Evolutionary conservation across 768 basidiomycete genomes (phyloP), one percentile per base, ranked within the genome.

Genomic region (Termitomyces sp.): DNA sequence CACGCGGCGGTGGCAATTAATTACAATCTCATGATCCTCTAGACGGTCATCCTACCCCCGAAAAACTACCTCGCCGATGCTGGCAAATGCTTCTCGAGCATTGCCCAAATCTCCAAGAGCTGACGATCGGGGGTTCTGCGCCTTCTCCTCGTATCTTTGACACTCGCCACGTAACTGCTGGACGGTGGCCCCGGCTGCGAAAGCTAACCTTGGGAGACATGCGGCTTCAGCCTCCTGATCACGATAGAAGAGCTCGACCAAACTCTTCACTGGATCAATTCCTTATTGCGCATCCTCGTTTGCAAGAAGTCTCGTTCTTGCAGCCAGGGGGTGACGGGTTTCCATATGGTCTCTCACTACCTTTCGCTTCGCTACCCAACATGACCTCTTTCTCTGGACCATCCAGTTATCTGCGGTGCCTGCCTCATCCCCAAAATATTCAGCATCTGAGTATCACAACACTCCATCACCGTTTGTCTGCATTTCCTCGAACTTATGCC

Each of bases 41-140:
- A 75, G 73, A 70, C 53, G 69, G 70, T 21, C 72, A 61, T 17
- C 72, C 74, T 31, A 67, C 61, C 41, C 59, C 65, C 27, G 73
- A 75, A 64, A 75, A 69, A 61, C 68, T 76, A 32, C 75, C 75
- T 8, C 62, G 69, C 42, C 62, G 69, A 50, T 67, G 71, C 40
- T 76, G 75, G 75, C 70, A 69, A 46, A 76, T 76, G 75, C 66
- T 76, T 31, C 62, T 76, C 25, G 74, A 76, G 53, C 66, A 70
- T 41, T 71, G 68, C 48, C 74, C 75, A 7, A 65, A 69, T 53
- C 69, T 76, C n/a, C 71, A 73, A 59, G 70, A 72, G 46, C 62
- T 76, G n/a, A 65, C 66, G 3, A 66, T 76, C 29, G 70, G 67
- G 6, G 71, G 72, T 46, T 61, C 66, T 45, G 70, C 72, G 17